phyloP scores from a whole-genome alignment of 2,329 filamentous ascomycete genomes.

The Calonectria ilicicola region DNA sequence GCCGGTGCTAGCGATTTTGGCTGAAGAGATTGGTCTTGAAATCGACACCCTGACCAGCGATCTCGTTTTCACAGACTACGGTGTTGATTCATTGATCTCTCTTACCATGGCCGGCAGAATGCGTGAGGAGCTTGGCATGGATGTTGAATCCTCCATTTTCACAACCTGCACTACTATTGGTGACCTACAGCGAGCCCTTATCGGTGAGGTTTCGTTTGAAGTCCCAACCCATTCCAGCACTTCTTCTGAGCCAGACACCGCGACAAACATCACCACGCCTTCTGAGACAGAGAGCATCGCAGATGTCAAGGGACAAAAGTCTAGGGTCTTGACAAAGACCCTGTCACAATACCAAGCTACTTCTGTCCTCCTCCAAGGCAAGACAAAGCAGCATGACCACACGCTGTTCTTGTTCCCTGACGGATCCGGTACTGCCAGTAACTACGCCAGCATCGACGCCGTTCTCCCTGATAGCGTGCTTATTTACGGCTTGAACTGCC shows the following conservation, averaged over 20 bases:
- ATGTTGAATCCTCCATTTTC: constrained; percentile 47
- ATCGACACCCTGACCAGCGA: not conserved
- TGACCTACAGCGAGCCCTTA: constrained; percentile 56
- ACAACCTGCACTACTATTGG: constrained; percentile 65
- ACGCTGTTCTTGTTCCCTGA: constrained; percentile 18
- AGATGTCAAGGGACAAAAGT: not conserved
- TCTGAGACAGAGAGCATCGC: not conserved
- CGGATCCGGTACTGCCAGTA: constrained; percentile 12
- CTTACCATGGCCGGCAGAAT: not conserved
- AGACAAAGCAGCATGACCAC: not conserved
- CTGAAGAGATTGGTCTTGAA: constrained; percentile 9
- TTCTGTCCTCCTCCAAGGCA: constrained; percentile 11
- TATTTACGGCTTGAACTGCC: not conserved
- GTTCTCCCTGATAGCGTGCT: not conserved
- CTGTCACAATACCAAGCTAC: not conserved
- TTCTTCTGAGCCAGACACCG: not conserved
- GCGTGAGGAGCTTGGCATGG: constrained; percentile 1
- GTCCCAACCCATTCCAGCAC: not conserved
- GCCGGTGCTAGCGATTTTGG: constrained; percentile 2
- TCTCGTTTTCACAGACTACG: not conserved
- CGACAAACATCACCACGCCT: not conserved
- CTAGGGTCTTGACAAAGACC: not conserved
- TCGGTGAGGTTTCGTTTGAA: not conserved
- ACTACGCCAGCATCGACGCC: constrained; percentile 2
- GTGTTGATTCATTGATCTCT: constrained; percentile 10